phyloP scores from a whole-genome alignment of 202 grass and related monocot species.

The Hordeum pubiflorum region DNA sequence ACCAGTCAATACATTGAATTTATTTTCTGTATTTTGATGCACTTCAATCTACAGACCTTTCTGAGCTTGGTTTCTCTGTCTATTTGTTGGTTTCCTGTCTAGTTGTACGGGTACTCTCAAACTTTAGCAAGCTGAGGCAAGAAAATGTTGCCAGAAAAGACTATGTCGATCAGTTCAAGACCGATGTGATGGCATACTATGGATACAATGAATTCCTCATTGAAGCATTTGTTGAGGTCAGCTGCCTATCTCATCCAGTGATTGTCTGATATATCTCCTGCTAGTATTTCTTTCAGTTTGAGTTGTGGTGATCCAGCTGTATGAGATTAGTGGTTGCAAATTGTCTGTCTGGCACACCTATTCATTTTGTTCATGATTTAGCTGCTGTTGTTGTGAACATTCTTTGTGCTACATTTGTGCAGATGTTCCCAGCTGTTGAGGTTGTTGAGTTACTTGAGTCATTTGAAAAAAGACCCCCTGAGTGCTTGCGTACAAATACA shows the following conservation, averaged over 20 bases:
- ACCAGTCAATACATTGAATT: background rate
- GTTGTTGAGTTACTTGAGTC: slow-evolving; percentile 82
- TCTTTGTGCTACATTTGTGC: background rate
- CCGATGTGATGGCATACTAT: slow-evolving; percentile 81
- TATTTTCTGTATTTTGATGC: background rate
- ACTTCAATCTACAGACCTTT: background rate
- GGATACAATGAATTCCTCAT: slow-evolving; percentile 92
- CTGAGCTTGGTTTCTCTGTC: slow-evolving; percentile 16
- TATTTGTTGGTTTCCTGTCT: slow-evolving; percentile 14
- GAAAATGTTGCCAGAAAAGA: slow-evolving; percentile 69
- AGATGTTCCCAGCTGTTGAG: slow-evolving; percentile 93
- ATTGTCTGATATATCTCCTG: background rate
- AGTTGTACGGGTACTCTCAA: slow-evolving; percentile 94
- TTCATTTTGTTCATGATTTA: background rate
- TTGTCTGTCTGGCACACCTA: slow-evolving; percentile 1
- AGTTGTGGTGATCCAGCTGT: background rate
- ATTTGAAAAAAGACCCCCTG: slow-evolving; percentile 92
- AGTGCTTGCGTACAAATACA: slow-evolving; percentile 85
- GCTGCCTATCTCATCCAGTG: slow-evolving; percentile 7
- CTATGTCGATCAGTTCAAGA: slow-evolving; percentile 79
- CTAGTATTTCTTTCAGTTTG: background rate
- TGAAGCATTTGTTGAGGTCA: slow-evolving; percentile 76
- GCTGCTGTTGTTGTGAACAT: background rate
- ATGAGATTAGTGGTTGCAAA: background rate
- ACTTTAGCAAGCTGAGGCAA: slow-evolving; percentile 78